A percentile compares a stretch with the other conserved stretches of the same genome.
Evolutionary conservation across 495 filamentous ascomycete species (phyloP).

Genomic region (Trichoderma asperelloides): DNA sequence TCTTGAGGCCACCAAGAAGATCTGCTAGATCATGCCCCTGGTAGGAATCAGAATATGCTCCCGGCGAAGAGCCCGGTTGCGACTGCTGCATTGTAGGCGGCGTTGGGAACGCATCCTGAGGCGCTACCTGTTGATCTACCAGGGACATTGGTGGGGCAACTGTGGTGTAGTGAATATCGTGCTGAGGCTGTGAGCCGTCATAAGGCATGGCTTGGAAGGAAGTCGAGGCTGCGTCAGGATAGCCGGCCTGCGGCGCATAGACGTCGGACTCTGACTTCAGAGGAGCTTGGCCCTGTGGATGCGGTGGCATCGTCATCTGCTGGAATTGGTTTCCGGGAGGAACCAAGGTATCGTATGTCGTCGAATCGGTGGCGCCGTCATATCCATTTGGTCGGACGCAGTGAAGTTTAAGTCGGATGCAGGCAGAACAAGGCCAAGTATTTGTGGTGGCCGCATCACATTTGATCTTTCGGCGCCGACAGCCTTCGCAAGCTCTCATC

Average conservation of each 20-base stretch:
- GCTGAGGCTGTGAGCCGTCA: constrained; percentile 31
- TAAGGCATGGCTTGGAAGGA: constrained; percentile 40
- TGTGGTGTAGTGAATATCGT: constrained; percentile 40
- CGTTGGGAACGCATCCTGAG: constrained; percentile 42
- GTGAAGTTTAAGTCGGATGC: constrained; percentile 81
- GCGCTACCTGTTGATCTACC: constrained; percentile 41
- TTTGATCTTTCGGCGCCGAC: constrained; percentile 83
- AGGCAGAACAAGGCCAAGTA: constrained; percentile 95
- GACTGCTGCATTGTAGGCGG: constrained; percentile 40
- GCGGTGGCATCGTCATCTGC: constrained; percentile 17
- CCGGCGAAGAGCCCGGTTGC: constrained; percentile 35
- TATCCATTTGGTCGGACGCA: constrained; percentile 90
- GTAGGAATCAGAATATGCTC: constrained; percentile 54
- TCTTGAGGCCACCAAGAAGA: constrained; percentile 74
- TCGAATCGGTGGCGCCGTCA: constrained; percentile 55
- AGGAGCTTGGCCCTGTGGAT: constrained; percentile 24
- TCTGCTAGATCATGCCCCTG: constrained; percentile 66
- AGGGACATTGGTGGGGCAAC: constrained; percentile 36
- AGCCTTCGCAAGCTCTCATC: constrained; percentile 97
- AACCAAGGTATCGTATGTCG: constrained; percentile 37
- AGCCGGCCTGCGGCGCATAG: constrained; percentile 31
- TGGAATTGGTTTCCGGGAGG: constrained; percentile 35
- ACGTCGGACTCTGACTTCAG: constrained; percentile 15
- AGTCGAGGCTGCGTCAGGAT: constrained; percentile 26
- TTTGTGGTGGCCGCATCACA: constrained; percentile 98